Conservation (phyloP, 2,329 filamentous ascomycete genomes). For the Tolypocladium paradoxum region DNA sequence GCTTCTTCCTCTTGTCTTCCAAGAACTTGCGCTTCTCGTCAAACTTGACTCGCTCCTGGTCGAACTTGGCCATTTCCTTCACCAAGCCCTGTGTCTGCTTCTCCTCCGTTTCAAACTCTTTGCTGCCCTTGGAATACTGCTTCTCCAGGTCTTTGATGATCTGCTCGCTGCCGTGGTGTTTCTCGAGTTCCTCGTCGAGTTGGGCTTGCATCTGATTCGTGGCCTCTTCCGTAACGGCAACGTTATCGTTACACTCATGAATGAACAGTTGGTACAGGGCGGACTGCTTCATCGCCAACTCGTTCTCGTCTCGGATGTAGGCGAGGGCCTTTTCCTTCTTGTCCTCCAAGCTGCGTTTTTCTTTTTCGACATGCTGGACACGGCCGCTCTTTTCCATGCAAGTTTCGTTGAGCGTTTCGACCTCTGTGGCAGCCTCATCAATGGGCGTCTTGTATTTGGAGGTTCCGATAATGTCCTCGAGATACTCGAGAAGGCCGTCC, state of each 20-base stretch:
- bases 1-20: slow-evolving; percentile 81
- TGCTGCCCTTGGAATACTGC: slow-evolving; percentile 69
- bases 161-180: slow-evolving; percentile 81
- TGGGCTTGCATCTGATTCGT: slow-evolving; percentile 83
- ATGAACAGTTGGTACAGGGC: slow-evolving; percentile 89
- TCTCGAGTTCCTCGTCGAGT: slow-evolving; percentile 78
- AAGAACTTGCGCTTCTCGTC: slow-evolving; percentile 97
- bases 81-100: slow-evolving; percentile 68
- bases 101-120: slow-evolving; percentile 73
- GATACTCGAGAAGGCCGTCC: slow-evolving; percentile 88
- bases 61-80: slow-evolving; percentile 85
- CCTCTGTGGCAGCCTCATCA: slow-evolving; percentile 82
- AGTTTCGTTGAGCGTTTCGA: slow-evolving; percentile 86
- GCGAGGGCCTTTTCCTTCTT: slow-evolving; percentile 93
- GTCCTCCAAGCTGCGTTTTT: slow-evolving; percentile 83
- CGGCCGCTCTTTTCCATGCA: slow-evolving; percentile 91
- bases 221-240: slow-evolving; percentile 79
- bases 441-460: slow-evolving; percentile 98
- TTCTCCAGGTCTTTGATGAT: slow-evolving; percentile 85
- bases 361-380: slow-evolving; percentile 96
- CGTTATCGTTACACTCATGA: slow-evolving; percentile 78
- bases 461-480: slow-evolving; percentile 97
- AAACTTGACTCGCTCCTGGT: slow-evolving; percentile 94
- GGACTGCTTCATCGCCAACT: slow-evolving; percentile 79
- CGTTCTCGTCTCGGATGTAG: slow-evolving; percentile 87